Base-by-base conservation (phyloP, 495 filamentous ascomycete genomes). In the Xylaria telfairii region DNA sequence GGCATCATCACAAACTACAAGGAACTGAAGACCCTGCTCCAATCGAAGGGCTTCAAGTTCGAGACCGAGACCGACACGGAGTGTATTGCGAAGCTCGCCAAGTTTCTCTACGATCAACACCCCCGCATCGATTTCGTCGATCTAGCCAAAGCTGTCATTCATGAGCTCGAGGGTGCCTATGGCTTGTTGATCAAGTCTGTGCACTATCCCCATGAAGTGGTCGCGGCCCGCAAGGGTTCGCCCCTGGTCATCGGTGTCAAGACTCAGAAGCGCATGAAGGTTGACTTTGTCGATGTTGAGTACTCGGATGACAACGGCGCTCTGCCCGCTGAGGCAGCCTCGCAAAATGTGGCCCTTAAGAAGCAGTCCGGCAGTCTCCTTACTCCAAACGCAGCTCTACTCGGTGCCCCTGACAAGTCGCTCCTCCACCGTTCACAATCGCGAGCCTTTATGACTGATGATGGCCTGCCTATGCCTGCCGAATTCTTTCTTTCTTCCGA, bases 1-100 rank as follows among this genome's bases (percentile, higher is more conserved):
- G 96, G 96, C 80, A 99, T 99, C 87, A 99, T 99, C 85, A 99
- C 96, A 85, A 99, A 99, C 87, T 99, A 99, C 89, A 99, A 99
- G 86, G 96, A 99, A 85, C 85, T 99, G 75, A 97, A 95, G 90
- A 92, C 92, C 67, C 87, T 99, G 62, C 85, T 99, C 72, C 90
- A 94, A 83, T 87, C 86, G 86, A 99, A 98, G 87, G 96, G 96
- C 72, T 97, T 97, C 87, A 90, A 91, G 69, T 99, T 99, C 80
- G 96, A 99, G 89, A 98, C 95, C 34, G 95, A 99, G 85, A 99
- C 96, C 56, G 96, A 99, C 78, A 99, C 96, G 32, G 96, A 99
- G 82, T 97, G 95, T 80, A 99, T 99, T 81, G 96, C 96, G 71
- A 99, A 99, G 85, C 90, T 99, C 63, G 92, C 95, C 79, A 99